These are phyloP conservation scores for Leccinum sublutescens DNA, from an alignment of 768 basidiomycete genomes.

Conservation along the genomic window DNA sequence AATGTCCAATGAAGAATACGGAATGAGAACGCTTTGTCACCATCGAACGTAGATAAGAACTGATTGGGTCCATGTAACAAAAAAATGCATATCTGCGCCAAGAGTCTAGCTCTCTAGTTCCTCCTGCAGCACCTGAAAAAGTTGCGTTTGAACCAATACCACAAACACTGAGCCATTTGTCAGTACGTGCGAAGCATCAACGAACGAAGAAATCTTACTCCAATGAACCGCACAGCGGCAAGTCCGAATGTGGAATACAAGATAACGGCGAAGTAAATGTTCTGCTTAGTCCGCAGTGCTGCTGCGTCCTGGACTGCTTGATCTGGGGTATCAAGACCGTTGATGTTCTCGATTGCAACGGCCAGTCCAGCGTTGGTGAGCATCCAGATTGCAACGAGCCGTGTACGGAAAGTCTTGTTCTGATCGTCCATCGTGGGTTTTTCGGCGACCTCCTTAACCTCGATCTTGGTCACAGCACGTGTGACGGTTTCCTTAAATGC, in stretches of 20 bases:
- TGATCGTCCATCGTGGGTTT: slow-evolving; percentile 86
- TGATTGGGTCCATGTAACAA: slow-evolving; percentile 26
- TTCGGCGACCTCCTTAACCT: slow-evolving; percentile 62
- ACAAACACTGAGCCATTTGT: slow-evolving; percentile 57
- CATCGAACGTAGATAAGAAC: slow-evolving; percentile 35
- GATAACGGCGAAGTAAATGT: slow-evolving; percentile 72
- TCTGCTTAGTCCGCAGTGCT: slow-evolving; percentile 46
- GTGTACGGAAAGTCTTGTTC: slow-evolving; percentile 92
- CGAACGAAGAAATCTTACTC: slow-evolving; percentile 48
- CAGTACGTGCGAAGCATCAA: slow-evolving; percentile 1
- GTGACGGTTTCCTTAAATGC: slow-evolving; percentile 91
- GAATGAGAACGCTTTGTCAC: slow-evolving; percentile 19
- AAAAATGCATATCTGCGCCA: slow-evolving; percentile 15
- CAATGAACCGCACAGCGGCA: slow-evolving; percentile 68
- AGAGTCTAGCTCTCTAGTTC: slow-evolving; percentile 42
- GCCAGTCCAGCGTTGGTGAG: slow-evolving; percentile 66
- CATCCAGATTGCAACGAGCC: slow-evolving; percentile 84
- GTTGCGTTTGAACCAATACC: slow-evolving; percentile 80
- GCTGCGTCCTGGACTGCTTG: slow-evolving; percentile 41
- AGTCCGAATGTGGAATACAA: slow-evolving; percentile 78
- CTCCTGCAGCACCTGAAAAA: slow-evolving; percentile 78
- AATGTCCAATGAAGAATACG: slow-evolving; percentile 22
- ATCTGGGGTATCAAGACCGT: slow-evolving; percentile 49
- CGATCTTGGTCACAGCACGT: slow-evolving; percentile 76
- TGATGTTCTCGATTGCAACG: slow-evolving; percentile 73